Base-by-base conservation (phyloP, 2,329 filamentous ascomycete genomes). In the Colletotrichum incanum region DNA sequence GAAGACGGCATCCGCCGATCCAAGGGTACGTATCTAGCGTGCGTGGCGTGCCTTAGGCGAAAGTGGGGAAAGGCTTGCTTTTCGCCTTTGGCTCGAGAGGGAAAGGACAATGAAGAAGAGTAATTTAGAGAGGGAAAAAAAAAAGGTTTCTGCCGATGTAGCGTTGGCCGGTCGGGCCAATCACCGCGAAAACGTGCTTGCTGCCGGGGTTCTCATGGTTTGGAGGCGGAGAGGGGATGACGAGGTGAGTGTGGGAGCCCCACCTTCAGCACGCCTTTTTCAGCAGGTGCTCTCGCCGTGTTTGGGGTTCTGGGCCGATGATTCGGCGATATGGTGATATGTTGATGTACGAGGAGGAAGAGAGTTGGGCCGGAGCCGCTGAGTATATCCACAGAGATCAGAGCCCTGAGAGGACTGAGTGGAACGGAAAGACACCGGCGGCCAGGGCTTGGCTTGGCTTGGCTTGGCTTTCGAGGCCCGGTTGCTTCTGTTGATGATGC, bases 81-180 rank as follows among this genome's bases (percentile, higher is more conserved):
- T 67, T 72, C 31, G 65, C 37, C 37, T 23, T 49, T 28, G 56
- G 28, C 26, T 23, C 76, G 41, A 76, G 77, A 43, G 34, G 26
- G 70, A 78, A 76, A 52, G 37, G 37, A 41, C 34, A 47, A 37
- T 41, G 45, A 73, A 77, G 69, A 37, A 54, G 49, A 45, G 65
- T 62, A 65, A 64, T 47, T 18, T 52, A 45, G 43, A 11, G 41
- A 56, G 74, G 47, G 37, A 31, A 28, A 61, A 55, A 28, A 61
- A 55, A 61, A 61, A 67, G 71, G 71, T 63, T 73, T 71, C 71
- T 71, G 55, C 71, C 67, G 61, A 72, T 65, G 67, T 61, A 63
- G 66, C 61, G 70, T 61, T 39, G 41, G 56, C 60, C 26, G 54
- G 45, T 59, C 65, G 60, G 47, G 43, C 69, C 65, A 72, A 68